Evolutionary conservation across 768 basidiomycete genomes (phyloP), one percentile per base, ranked within the genome.

Genomic region (Termitomyces titanicus): DNA sequence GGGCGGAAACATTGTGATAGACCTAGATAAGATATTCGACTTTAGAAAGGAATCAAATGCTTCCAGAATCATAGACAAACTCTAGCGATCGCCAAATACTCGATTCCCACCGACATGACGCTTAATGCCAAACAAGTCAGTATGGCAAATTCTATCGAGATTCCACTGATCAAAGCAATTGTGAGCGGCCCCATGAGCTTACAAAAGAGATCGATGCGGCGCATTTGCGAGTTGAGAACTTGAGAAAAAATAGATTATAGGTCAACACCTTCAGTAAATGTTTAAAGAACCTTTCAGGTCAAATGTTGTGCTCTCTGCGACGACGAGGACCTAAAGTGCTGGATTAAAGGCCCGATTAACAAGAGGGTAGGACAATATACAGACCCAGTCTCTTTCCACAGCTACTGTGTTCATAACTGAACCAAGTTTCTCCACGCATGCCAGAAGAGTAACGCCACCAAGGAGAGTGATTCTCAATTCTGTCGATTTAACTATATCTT

Each of bases 171-270:
- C 11, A 69, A n/a, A 6, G 68, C 60, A 25, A 70, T 66, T 20
- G 49, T 51, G 29, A 66, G 61, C 2, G 64, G 66, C 3, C 63
- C 66, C 11, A 61, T 47, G 10, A 69, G 60, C 55, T 69, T 69
- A 53, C 63, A 68, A 25, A 69, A 58, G 4, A 70, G 58, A 43
- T 70, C 69, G 29, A 70, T 70, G 25, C 68, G 64, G 12, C 69
- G 63, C 66, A 70, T 70, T 33, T 63, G 61, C 15, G 69, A 62
- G 40, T 70, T 70, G 12, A 66, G 51, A 18, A 47, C 64, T 66
- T 18, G 17, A 12, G 17, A 18, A 17, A 42, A 7, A n/a, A 15
- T 29, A 37, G 44, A 59, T 61, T 3, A 55, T 47, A 6, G 50
- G 42, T 15, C 52, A 57, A 55, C 53, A 39, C 11, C 5, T 20